These are phyloP conservation scores for Cladobotryum protrusum DNA, from an alignment of 2,329 filamentous ascomycete species.

Conservation along the genomic window DNA sequence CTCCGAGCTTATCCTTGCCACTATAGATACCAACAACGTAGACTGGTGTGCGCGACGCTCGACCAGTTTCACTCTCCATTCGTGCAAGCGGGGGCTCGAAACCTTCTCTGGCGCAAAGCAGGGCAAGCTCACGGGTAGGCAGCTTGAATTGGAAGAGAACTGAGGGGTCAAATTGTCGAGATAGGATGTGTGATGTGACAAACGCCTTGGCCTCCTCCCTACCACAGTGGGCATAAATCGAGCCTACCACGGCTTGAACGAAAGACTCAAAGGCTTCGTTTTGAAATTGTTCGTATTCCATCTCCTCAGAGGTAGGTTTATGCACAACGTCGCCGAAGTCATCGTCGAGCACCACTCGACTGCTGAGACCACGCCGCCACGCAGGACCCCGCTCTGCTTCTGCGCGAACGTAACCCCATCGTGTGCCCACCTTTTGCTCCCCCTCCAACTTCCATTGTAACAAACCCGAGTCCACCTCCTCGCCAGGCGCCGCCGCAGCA, in stretches of 20 bases:
- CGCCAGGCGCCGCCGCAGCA: constrained; percentile 74
- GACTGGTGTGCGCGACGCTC: constrained; percentile 76
- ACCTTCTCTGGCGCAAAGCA: constrained; percentile 79
- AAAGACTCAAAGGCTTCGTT: constrained; percentile 67
- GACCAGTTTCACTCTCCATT: constrained; percentile 84
- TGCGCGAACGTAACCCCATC: constrained; percentile 46
- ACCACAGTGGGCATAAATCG: constrained; percentile 80
- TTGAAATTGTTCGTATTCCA: constrained; percentile 60
- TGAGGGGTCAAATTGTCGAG: constrained; percentile 68
- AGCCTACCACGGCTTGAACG: constrained; percentile 76
- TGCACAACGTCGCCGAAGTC: constrained; percentile 65
- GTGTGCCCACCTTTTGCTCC: constrained; percentile 39
- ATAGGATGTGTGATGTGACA: constrained; percentile 76
- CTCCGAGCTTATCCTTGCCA: constrained; percentile 83
- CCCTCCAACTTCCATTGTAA: constrained; percentile 65
- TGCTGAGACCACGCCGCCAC: constrained; percentile 63
- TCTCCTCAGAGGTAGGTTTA: constrained; percentile 20
- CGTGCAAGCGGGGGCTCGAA: constrained; percentile 84
- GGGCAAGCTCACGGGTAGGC: constrained; percentile 75
- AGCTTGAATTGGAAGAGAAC: constrained; percentile 77
- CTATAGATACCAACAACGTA: constrained; percentile 93
- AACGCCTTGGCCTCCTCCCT: constrained; percentile 74
- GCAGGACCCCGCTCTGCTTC: constrained; percentile 41
- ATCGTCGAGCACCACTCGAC: constrained; percentile 74
- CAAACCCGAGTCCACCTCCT: constrained; percentile 85